Evolutionary conservation across 345 rosid genomes (phyloP), one percentile per base, ranked within the genome.

Genomic region (Raphanus raphanistrum): DNA sequence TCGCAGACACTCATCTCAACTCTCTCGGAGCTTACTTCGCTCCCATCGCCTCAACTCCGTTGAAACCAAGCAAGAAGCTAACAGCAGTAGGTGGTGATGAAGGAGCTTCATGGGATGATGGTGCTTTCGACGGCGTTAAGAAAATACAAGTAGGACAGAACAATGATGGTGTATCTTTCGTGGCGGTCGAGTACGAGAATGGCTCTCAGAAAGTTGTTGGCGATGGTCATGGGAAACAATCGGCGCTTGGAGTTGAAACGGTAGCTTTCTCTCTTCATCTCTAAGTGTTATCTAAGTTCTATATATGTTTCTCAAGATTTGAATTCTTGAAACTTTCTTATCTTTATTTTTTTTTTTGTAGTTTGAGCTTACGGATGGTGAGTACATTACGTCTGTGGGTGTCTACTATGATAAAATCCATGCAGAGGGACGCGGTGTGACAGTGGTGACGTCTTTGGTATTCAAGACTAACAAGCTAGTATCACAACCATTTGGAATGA

Each of bases 21-120:
- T 65, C 80, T 57, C 67, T 80, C 45, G 80, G 83, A 70, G 80
- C 76, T 36, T 75, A 80, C 15, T 75, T 80, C 12, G 48, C 15
- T 10, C 76, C 76, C 0, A 57, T 54, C 10, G 5, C 71, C 27
- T 29, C 54, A 9, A 71, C 66, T 27, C 55, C 75, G 1, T 13
- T 60, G 26, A 58, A 16, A 11, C 9, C 80, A 10, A 13, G 27
- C 10, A 52, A 52, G 58, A 52, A 52, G 58, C 58, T 52, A 52
- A 16, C 6, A 15, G 58, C 26, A 52, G 58, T 52, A 52, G 58
- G 58, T 52, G 58, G 58, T 52, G 58, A 52, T 6, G 58, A 52
- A 52, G 58, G 58, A 52, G 58, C 31, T 38, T 11, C 12, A 25
- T 66, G 70, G 70, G 70, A 66, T 12, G 70, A 66, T 25, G 70